Evolutionary conservation across 164 flowering plant genomes (phyloP).

Genomic region (Vitis amurensis): DNA sequence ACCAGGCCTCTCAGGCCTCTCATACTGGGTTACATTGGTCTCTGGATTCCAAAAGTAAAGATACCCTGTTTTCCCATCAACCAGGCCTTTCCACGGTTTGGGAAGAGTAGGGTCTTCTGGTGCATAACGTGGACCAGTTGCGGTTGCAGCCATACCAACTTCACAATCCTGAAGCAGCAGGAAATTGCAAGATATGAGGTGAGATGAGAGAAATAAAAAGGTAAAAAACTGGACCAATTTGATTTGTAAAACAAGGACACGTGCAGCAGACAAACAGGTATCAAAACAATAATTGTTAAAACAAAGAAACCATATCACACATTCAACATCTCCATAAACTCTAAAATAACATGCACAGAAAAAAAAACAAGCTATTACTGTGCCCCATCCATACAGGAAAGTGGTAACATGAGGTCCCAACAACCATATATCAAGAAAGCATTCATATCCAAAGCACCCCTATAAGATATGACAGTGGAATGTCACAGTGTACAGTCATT

Average conservation of each 20-base stretch:
- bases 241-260: background rate
- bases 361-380: no score
- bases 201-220: background rate
- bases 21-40: constrained; percentile 93
- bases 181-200: no score
- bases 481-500: no score
- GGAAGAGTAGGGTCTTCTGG: constrained; percentile 75
- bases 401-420: no score
- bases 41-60: constrained; percentile 77
- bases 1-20: constrained; percentile 63
- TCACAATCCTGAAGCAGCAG: background rate
- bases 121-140: constrained; percentile 58
- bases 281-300: no score
- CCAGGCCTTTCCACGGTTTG: constrained; percentile 74
- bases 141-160: constrained; percentile 40
- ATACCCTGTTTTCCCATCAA: constrained; percentile 70
- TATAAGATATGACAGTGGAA: no score
- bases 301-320: no score
- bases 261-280: background rate
- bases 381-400: no score
- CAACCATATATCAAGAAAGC: no score
- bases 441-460: no score
- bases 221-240: background rate
- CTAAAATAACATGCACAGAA: no score
- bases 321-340: no score